Conservation (phyloP, 176 grass and related monocot genomes). For the Phoenix dactylifera region DNA sequence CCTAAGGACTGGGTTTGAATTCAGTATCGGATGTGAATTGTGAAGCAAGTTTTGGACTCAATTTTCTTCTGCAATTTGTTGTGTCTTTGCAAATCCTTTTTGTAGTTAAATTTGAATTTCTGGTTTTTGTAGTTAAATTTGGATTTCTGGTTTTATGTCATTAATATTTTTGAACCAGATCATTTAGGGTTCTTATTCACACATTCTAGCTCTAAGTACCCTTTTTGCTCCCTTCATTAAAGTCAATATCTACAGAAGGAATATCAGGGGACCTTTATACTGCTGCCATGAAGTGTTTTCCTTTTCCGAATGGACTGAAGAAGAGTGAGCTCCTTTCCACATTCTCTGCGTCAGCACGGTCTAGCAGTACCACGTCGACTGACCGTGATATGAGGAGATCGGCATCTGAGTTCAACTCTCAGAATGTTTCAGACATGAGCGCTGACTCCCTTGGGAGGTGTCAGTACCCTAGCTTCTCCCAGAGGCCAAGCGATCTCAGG, state of each 20-base stretch:
- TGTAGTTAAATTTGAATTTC: too few species aligned
- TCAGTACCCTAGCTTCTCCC: constrained; percentile 78
- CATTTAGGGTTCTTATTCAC: too few species aligned
- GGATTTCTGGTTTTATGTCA: too few species aligned
- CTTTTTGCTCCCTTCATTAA: too few species aligned
- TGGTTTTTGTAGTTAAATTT: too few species aligned
- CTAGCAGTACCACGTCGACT: constrained; percentile 65
- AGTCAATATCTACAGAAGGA: not conserved
- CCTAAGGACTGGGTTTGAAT: too few species aligned
- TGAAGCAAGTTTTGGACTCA: too few species aligned
- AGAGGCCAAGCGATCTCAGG: constrained; percentile 62
- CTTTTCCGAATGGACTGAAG: constrained; percentile 36
- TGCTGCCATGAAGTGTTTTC: constrained; percentile 65
- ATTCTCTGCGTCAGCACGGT: constrained; percentile 48
- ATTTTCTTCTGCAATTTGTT: too few species aligned
- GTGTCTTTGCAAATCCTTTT: too few species aligned
- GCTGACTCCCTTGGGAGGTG: constrained; percentile 45
- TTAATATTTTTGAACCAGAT: too few species aligned
- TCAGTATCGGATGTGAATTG: too few species aligned
- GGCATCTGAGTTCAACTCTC: constrained; percentile 54
- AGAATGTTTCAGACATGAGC: constrained; percentile 46
- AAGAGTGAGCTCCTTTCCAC: constrained; percentile 16
- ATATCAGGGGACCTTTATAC: not conserved
- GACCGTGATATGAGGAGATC: constrained; percentile 59
- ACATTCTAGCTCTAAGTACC: too few species aligned